These are phyloP conservation scores for Coemansia erecta DNA, from an alignment of 192 early-diverging fungal species.

Conservation along the genomic window DNA sequence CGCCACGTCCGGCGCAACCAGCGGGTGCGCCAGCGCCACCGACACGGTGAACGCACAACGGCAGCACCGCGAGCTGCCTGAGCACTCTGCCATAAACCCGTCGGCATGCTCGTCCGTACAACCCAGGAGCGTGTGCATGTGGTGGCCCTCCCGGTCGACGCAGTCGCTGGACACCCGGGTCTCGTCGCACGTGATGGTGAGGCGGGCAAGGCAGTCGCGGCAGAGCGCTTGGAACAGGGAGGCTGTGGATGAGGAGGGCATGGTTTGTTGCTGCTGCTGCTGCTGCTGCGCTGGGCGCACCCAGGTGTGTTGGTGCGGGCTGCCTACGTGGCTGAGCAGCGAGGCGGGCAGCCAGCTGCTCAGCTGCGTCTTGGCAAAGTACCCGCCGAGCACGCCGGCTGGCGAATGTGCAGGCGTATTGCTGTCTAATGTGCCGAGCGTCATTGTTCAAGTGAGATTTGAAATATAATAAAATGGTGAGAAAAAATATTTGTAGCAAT, in stretches of 20 bases:
- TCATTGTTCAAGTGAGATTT: background rate
- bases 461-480: background rate
- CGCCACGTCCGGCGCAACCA: slow-evolving; percentile 15
- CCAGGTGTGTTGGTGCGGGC: slow-evolving; percentile 35
- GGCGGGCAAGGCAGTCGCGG: slow-evolving; percentile 28
- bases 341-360: slow-evolving; percentile 30
- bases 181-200: background rate
- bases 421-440: background rate
- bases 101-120: background rate
- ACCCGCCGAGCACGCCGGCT: slow-evolving; percentile 29
- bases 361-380: slow-evolving; percentile 29
- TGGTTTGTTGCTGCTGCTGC: background rate
- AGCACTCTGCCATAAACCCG: slow-evolving; percentile 6
- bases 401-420: background rate
- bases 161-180: slow-evolving; percentile 7
- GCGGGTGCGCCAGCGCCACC: slow-evolving; percentile 7
- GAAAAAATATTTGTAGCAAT: background rate
- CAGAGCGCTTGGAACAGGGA: slow-evolving; percentile 24
- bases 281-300: slow-evolving; percentile 6
- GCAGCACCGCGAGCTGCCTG: slow-evolving; percentile 26
- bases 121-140: slow-evolving; percentile 26
- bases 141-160: slow-evolving; percentile 33
- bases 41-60: slow-evolving; percentile 18
- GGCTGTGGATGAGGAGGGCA: too few relatives aligned
- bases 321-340: slow-evolving; percentile 14